Base-by-base conservation (phyloP, 371 early-diverging fungal genomes). In the Rhizopus arrhizus region DNA sequence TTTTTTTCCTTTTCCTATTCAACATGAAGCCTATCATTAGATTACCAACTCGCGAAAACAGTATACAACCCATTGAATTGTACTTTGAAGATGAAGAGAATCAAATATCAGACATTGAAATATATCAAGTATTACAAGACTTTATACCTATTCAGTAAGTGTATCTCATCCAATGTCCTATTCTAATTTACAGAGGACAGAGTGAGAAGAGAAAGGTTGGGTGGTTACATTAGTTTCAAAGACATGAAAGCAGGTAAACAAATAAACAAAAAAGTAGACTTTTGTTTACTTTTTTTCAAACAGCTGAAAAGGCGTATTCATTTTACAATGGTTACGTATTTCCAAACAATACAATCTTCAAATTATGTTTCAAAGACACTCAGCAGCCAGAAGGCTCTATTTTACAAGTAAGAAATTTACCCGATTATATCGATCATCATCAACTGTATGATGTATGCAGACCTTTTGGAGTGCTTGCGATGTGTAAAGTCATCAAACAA, bases 301-400 rank as follows among this genome's bases (percentile, higher is more conserved):
- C 55, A 72, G 77, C 77, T 31, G 77, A 77, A 40, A 66, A 65
- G 51, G 77, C 68, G 5, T 77, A 72, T 62, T 48, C 77, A 31
- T 58, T 77, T 1, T 74, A 64, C 46, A 71, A 77, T 59, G 68
- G 66, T 11, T 66, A 69, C 36, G 36, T 57, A 9, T 72, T 75
- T 61, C 28, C 65, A 43, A 65, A 65, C 38, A 56, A 58, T 9
- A 52, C 54, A 9, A 61, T 72, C 11, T 61, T 75, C 10, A 67
- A 55, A 32, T 51, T 75, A 15, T 57, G 70, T 13, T 52, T 48
- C 15, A 40, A 51, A 28, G 69, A 66, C 28, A 65, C 69, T 35
- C 48, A 48, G 48, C 61, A 64, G 40, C 58, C 72, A 6, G 58
- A 68, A 46, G 70, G 70, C 0, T 31, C 40, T n/a, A 49, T 74